Conservation (phyloP, 169 alveolate genomes). For the Plasmodium blacklocki region DNA sequence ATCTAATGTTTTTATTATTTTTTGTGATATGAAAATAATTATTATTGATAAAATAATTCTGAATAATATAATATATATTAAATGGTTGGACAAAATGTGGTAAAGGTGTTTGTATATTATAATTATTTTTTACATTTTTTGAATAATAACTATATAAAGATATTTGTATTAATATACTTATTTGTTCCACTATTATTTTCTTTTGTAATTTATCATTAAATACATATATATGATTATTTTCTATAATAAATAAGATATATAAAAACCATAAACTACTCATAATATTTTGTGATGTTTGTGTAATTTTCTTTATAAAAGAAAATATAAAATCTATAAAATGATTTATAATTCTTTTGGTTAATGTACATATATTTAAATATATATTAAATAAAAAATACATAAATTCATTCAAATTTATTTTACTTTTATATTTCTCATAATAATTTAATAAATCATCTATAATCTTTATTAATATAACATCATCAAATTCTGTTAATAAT, state of each 20-base stretch:
- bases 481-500: slow-evolving; percentile 46
- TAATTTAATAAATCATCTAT: slow-evolving; percentile 68
- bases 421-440: slow-evolving; percentile 59
- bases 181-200: slow-evolving; percentile 62
- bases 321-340: slow-evolving; percentile 57
- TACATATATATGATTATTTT: slow-evolving; percentile 43
- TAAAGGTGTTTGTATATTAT: slow-evolving; percentile 50
- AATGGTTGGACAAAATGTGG: slow-evolving; percentile 60
- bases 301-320: slow-evolving; percentile 52
- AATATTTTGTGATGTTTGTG: slow-evolving; percentile 51
- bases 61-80: slow-evolving; percentile 32
- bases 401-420: slow-evolving; percentile 69
- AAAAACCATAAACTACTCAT: slow-evolving; percentile 76
- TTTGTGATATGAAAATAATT: slow-evolving; percentile 7
- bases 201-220: slow-evolving; percentile 69
- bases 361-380: slow-evolving; percentile 58
- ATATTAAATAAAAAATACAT: slow-evolving; percentile 66
- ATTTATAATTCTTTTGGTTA: slow-evolving; percentile 37
- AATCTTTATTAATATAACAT: slow-evolving; percentile 60
- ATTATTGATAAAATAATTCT: slow-evolving; percentile 28
- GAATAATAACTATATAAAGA: slow-evolving; percentile 62
- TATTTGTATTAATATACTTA: slow-evolving; percentile 45
- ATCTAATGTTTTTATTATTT: slow-evolving; percentile 7
- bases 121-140: slow-evolving; percentile 66
- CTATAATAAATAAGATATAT: slow-evolving; percentile 54